Conservation (phyloP, 2,329 filamentous ascomycete species). For the Gnomoniopsis smithogilvyi region DNA sequence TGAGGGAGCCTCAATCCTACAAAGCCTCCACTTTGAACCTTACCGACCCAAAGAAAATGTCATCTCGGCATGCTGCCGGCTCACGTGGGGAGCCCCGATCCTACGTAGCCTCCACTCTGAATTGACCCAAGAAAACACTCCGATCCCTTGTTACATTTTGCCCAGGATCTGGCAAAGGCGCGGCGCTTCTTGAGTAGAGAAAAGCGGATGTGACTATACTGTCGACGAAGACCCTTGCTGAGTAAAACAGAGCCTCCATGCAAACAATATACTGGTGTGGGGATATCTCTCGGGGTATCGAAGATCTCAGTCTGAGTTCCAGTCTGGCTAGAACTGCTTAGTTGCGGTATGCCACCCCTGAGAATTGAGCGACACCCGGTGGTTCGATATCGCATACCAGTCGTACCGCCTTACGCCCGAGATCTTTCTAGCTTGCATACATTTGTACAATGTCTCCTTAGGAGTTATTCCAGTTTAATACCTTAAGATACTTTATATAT, state of each 20-base stretch:
- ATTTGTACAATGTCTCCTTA: conserved; percentile 10
- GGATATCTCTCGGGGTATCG: conserved; percentile 17
- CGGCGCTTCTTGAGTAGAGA: no score
- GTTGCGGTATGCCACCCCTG: conserved; percentile 17
- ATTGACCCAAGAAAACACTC: no score
- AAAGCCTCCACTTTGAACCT: no score
- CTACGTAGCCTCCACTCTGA: no score
- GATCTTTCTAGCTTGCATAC: conserved; percentile 1
- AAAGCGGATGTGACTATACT: no score
- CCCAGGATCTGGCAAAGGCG: no score
- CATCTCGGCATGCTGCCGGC: no score
- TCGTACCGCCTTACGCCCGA: conserved; percentile 11
- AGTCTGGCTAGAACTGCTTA: conserved; percentile 9
- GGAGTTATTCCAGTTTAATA: conserved; percentile 7
- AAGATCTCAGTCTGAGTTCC: conserved; percentile 6
- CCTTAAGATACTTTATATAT: conserved; percentile 10
- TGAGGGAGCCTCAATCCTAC: no score
- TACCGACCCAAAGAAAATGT: no score
- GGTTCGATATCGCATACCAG: conserved; percentile 16
- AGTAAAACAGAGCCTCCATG: conserved; percentile 20
- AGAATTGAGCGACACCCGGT: conserved; percentile 15
- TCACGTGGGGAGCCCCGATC: no score
- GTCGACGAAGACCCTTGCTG: conserved; percentile 3
- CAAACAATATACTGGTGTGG: conserved; percentile 19
- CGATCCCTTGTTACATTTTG: no score